Base-by-base conservation (phyloP, 352 stramenopile species). In the Phytopythium litorale region DNA sequence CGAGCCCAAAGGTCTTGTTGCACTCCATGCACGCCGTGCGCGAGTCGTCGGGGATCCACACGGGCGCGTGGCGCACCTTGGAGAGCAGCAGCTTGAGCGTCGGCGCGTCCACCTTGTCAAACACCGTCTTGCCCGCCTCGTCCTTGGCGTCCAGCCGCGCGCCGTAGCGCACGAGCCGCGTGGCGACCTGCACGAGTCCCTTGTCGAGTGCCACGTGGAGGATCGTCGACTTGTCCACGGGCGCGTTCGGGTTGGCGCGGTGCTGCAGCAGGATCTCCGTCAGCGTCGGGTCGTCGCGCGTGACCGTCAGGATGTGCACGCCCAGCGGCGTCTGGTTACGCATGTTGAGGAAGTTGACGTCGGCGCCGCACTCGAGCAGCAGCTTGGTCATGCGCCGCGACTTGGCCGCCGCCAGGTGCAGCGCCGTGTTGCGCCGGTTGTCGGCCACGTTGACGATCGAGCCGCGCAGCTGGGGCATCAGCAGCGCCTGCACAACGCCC, bases 401-500 rank as follows among this genome's bases (percentile, higher is more conserved):
- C 52, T 87, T 89, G 38, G 76, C 78, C 1, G 78, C 78, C 1
- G 79, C 79, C 56, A 88, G 55, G 35, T 88, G 79, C 62, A 88
- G 56, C 55, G 79, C 75, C 50, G 79, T 88, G 58, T 88, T 88
- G 49, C 75, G 76, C 16, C 79, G 66, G 57, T 81, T 88, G 65
- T 90, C 81, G 11, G 81, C 75, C 30, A 90, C 68, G 56, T 90
- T 90, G 21, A 90, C 79, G 49, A 90, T 88, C 9, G 81, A 90
- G 13, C 71, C 72, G 12, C 73, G 71, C 32, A 90, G 58, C 56
- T 88, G 75, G 9, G 81, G 81, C 73, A 88, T 89, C 18, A 88
- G 64, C 35, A 90, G 66, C 43, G 79, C 81, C 59, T 90, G 80
- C 28, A 90, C 75, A 12, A 90, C 72, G 33, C 78, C 81, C 45